Base-by-base conservation (phyloP, 2,329 filamentous ascomycete species). In the Zasmidium angulare region DNA sequence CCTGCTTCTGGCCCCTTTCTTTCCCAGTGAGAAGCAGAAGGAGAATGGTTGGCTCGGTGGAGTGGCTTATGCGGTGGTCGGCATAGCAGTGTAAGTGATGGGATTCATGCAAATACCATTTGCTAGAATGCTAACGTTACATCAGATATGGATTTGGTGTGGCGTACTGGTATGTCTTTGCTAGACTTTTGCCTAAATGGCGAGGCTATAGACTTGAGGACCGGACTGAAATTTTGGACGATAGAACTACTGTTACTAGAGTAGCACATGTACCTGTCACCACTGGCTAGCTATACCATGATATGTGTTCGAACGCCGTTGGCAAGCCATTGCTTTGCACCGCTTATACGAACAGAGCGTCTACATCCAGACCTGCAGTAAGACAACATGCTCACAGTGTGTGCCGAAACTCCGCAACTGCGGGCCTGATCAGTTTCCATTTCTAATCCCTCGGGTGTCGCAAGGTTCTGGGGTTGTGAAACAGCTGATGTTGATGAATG, bases 161-260 rank as follows among this genome's bases (percentile, higher is more conserved):
- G 0, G 1, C 84, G 0, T 91, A 91, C 69, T 91, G 89, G 89
- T 86, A 84, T 63, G 61, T 89, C 1, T 89, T 85, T 83, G 86
- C 86, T 0, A 77, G 84, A 2, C 63, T 84, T 0, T 69, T 90
- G 22, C 89, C 89, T 1, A 76, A 73, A 46, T 82, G 81, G 74
- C 78, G 82, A 53, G 81, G 82, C 0, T 89, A 89, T 68, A 80
- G 71, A 14, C 73, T 91, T 1, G 85, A 89, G 66, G 87, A 90
- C 65, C 79, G 83, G 57, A 77, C 77, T 2, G 82, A 83, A 40
- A 76, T 85, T 0, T 72, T 91, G 20, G 78, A 79, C 21, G 89
- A 91, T 72, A 89, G 89, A 0, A 91, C 86, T 0, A 82, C 79
- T 1, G 81, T 91, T 53, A 90, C 85, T 0, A 84, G 49, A 20